Conservation (phyloP, 2,329 filamentous ascomycete species). For the Cladosporium sp. region DNA sequence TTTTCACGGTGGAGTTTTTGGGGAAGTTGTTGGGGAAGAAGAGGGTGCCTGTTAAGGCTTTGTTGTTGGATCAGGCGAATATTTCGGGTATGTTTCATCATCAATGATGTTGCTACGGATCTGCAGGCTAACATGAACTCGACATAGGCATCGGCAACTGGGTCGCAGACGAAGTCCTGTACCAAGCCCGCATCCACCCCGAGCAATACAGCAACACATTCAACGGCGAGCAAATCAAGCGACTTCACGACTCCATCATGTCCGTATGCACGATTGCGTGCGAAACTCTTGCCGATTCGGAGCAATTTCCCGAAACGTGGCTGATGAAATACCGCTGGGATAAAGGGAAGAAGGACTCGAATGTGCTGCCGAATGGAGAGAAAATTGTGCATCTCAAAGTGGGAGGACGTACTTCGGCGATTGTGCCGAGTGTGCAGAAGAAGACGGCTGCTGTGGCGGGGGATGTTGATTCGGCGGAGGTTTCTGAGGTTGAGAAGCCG, state of each 20-base stretch:
- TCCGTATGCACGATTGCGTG: constrained; percentile 77
- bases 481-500: constrained; percentile 20
- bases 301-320: constrained; percentile 81
- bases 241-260: constrained; percentile 66
- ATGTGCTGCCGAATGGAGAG: constrained; percentile 72
- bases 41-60: constrained; percentile 80
- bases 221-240: constrained; percentile 62
- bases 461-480: constrained; percentile 33
- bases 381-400: constrained; percentile 84
- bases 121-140: no score
- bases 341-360: constrained; percentile 68
- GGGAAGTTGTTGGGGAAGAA: constrained; percentile 65
- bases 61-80: constrained; percentile 80
- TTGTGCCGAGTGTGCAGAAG: constrained; percentile 80
- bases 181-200: constrained; percentile 81
- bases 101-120: no score
- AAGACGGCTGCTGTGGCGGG: constrained; percentile 62
- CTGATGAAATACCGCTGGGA: constrained; percentile 57
- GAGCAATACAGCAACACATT: constrained; percentile 90
- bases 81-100: constrained; percentile 55
- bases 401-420: constrained; percentile 84
- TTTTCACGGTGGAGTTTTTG: constrained; percentile 73
- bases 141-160: constrained; percentile 85
- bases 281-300: constrained; percentile 73
- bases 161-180: constrained; percentile 94